Evolutionary conservation across 1,284 basidiomycete species (phyloP).

Genomic region (Rhodotorula sp.): DNA sequence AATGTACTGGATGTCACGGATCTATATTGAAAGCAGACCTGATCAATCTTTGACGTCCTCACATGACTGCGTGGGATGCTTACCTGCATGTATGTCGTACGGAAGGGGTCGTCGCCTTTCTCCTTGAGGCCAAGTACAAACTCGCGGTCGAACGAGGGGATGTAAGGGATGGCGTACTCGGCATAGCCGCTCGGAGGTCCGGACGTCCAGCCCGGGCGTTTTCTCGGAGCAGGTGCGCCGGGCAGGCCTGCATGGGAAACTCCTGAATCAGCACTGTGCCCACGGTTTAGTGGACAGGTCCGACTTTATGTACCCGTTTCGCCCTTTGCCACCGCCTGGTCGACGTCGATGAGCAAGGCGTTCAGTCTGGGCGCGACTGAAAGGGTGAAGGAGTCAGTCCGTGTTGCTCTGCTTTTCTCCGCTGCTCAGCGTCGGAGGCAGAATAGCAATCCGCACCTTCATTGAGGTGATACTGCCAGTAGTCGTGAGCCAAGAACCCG

Average conservation of each 20-base stretch:
- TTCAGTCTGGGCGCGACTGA: constrained; percentile 1
- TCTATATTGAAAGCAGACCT: too few relatives aligned
- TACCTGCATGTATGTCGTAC: neutral
- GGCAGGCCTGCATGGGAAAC: too few relatives aligned
- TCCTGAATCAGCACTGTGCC: too few relatives aligned
- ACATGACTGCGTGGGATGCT: too few relatives aligned
- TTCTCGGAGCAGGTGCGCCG: too few relatives aligned
- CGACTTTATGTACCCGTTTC: neutral
- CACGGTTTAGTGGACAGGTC: too few relatives aligned
- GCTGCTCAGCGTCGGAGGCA: too few relatives aligned
- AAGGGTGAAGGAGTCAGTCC: too few relatives aligned
- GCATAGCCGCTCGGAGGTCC: neutral
- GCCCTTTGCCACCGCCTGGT: neutral
- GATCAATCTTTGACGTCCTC: too few relatives aligned
- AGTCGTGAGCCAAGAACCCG: constrained; percentile 7
- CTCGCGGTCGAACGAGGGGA: constrained; percentile 18
- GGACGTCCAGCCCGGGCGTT: too few relatives aligned
- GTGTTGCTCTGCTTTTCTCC: too few relatives aligned
- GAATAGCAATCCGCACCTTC: neutral
- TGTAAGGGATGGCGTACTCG: constrained; percentile 4
- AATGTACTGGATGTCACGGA: constrained; percentile 20
- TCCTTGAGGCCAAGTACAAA: constrained; percentile 17
- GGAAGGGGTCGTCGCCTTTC: neutral
- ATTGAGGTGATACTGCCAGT: constrained; percentile 6
- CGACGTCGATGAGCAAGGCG: neutral